Base-by-base conservation (phyloP, 1,284 basidiomycete genomes). In the Sparassis latifolia region DNA sequence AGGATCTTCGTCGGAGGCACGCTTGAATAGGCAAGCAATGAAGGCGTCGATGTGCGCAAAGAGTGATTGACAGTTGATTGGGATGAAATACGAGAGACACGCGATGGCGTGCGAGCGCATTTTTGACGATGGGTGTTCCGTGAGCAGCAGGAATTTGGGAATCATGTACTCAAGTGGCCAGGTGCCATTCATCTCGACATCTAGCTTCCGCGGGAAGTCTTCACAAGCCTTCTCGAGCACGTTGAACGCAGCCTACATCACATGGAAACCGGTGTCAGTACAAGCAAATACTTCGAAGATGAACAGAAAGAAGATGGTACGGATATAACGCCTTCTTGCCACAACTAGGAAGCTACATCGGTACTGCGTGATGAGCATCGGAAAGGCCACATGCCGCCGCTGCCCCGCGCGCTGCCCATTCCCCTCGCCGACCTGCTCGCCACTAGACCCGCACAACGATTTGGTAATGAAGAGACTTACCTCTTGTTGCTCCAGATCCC, bases 171-270 rank as follows among this genome's bases (percentile, higher is more conserved):
- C 92, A 54, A 97, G 79, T 1, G 93, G 90, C 52, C 90, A 80
- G 30, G 84, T 82, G 45, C 92, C 93, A 57, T 82, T 84, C 64
- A 98, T 89, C 55, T 93, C 87, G 58, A 97, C 83, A 68, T 98
- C 96, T 67, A 99, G 80, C 69, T 96, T 94, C 55, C 90, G 83
- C 4, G 96, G 94, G 58, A 95, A 96, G 66, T 99, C 97, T 71
- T 98, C 93, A 69, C 93, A 96, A 50, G 97, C 87, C 69, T 97
- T 97, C 66, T 95, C 89, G 48, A 99, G 79, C 5, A 94, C 89
- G 65, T 91, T 90, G 73, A 98, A 97, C 10, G 94, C 92, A 45
- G 92, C 92, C 92, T 97, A 60, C 2, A 55, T 52, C 28, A 28
- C 4, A 27, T 37, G n/a, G n/a, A 38, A 38, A 38, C 9, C 35